phyloP scores from a whole-genome alignment of 345 rosid species.

The Salix udensis region DNA sequence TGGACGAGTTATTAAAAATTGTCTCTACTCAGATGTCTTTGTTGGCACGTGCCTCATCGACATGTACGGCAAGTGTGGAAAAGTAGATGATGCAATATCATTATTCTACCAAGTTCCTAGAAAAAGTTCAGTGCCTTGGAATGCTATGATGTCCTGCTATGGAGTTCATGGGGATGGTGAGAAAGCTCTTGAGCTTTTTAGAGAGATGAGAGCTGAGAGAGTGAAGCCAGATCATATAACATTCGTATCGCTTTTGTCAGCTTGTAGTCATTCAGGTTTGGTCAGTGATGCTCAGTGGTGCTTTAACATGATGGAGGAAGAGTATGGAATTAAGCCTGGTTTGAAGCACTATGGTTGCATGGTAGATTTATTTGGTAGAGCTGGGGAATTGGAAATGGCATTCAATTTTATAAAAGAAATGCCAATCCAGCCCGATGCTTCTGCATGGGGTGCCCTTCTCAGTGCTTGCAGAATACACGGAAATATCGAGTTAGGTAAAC shows the following conservation, averaged over 20 bases:
- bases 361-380: conserved; percentile 86
- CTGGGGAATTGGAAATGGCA: conserved; percentile 62
- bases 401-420: conserved; percentile 63
- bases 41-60: conserved; percentile 73
- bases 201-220: conserved; percentile 48
- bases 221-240: conserved; percentile 69
- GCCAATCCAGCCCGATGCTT: conserved; percentile 70
- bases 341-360: conserved; percentile 84
- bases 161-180: conserved; percentile 73
- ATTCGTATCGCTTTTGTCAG: conserved; percentile 66
- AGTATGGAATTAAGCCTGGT: conserved; percentile 51
- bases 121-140: conserved; percentile 77
- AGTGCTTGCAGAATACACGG: conserved; percentile 83
- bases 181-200: conserved; percentile 56
- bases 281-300: conserved; percentile 57
- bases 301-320: conserved; percentile 56
- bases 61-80: conserved; percentile 89
- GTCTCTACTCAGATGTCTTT: conserved; percentile 47
- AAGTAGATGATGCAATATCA: conserved; percentile 50
- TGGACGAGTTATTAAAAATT: conserved; percentile 48
- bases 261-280: conserved; percentile 91
- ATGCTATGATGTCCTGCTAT: conserved; percentile 77
- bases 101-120: conserved; percentile 61
- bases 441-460: conserved; percentile 83
- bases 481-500: conserved; percentile 60